Evolutionary conservation across 2,329 filamentous ascomycete genomes (phyloP).

Genomic region (Aspergillus fumigatiaffinis): DNA sequence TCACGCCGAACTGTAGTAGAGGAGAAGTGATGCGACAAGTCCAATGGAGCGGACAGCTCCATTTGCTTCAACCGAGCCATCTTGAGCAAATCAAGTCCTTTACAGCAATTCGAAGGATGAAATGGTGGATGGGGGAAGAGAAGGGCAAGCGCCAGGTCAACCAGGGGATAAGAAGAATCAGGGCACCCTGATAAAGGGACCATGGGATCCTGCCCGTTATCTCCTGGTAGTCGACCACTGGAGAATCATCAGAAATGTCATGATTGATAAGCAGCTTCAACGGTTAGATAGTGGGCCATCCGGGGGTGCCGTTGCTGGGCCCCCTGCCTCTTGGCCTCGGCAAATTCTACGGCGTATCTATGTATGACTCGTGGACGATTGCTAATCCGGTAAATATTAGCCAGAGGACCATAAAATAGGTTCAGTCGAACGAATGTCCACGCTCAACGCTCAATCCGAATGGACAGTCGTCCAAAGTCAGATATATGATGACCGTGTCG

Average conservation of each 20-base stretch:
- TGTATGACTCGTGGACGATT: background rate
- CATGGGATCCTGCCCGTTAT: background rate
- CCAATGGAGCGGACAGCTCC: constrained; percentile 50
- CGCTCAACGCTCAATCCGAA: background rate
- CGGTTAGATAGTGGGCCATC: background rate
- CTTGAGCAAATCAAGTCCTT: background rate
- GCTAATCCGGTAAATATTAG: background rate
- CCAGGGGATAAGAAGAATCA: background rate
- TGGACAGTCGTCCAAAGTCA: too few relatives aligned
- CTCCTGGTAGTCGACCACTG: background rate
- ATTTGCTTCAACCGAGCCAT: background rate
- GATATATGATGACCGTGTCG: too few relatives aligned
- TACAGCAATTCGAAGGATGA: background rate
- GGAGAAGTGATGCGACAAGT: constrained; percentile 77
- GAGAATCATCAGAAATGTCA: background rate
- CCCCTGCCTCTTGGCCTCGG: background rate
- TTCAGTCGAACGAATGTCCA: background rate
- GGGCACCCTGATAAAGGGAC: background rate
- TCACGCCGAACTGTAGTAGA: constrained; percentile 61
- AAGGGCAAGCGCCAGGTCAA: background rate
- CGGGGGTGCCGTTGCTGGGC: background rate
- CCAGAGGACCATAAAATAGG: background rate
- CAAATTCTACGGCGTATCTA: background rate
- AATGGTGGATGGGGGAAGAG: background rate
- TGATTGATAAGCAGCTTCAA: background rate